Evolutionary conservation across 768 basidiomycete species (phyloP).

Genomic region (Russula sp.): DNA sequence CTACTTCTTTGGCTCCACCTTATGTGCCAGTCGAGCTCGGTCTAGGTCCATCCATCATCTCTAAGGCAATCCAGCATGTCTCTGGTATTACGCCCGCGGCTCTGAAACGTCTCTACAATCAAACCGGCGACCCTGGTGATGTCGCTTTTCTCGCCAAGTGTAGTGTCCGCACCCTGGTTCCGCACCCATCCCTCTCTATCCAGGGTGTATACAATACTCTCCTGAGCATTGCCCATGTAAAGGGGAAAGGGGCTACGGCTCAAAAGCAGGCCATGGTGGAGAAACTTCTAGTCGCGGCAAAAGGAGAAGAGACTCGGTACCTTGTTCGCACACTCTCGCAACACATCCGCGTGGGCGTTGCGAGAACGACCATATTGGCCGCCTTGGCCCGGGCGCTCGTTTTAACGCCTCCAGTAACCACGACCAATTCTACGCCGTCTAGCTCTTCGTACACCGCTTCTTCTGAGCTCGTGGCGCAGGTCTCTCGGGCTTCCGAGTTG

Average conservation of each 20-base stretch:
- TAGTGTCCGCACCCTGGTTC: conserved; percentile 62
- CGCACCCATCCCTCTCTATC: conserved; percentile 61
- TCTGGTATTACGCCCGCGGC: conserved; percentile 56
- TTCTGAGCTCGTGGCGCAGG: conserved; percentile 26
- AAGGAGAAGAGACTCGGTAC: conserved; percentile 83
- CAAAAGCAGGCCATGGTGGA: conserved; percentile 74
- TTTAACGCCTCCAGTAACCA: conserved; percentile 39
- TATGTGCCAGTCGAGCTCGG: conserved; percentile 68
- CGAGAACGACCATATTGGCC: conserved; percentile 71
- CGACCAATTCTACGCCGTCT: conserved; percentile 20
- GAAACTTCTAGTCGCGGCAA: conserved; percentile 73
- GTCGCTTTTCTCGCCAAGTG: conserved; percentile 82
- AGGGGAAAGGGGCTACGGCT: conserved; percentile 69
- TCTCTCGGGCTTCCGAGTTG: conserved; percentile 22
- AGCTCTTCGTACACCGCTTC: conserved; percentile 31
- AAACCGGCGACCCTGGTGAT: conserved; percentile 73
- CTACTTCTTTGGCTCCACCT: conserved; percentile 70
- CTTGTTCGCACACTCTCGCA: conserved; percentile 66
- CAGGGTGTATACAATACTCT: conserved; percentile 60
- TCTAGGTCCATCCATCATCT: conserved; percentile 59
- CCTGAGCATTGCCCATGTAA: conserved; percentile 56
- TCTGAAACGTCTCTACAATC: conserved; percentile 59
- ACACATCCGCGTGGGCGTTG: conserved; percentile 83
- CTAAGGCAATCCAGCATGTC: conserved; percentile 62
- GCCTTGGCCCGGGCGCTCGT: conserved; percentile 76